Conservation (phyloP, 441 rosid genomes). For the Pelargonium fulgidum region DNA sequence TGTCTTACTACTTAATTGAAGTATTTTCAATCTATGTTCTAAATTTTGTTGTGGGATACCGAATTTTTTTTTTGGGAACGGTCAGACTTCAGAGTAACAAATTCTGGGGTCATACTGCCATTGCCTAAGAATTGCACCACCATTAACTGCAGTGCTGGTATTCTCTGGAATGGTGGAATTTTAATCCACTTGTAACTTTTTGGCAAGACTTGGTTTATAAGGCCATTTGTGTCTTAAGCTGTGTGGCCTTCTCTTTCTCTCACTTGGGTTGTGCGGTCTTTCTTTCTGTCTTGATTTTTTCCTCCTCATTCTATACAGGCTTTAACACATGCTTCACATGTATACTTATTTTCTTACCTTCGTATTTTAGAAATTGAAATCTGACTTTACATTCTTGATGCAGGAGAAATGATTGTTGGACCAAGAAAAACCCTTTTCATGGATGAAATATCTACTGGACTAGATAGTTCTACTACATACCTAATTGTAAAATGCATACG, state of each 20-base stretch:
- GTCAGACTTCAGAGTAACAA: background rate
- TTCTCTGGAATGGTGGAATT: background rate
- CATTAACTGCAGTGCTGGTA: background rate
- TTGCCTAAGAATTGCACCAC: background rate
- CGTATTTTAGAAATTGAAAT: no score
- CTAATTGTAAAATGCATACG: conserved; percentile 74
- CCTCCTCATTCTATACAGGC: background rate
- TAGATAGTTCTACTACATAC: conserved; percentile 86
- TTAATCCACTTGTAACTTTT: background rate
- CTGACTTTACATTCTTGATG: background rate
- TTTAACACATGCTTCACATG: no score
- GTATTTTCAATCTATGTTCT: background rate
- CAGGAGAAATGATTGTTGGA: conserved; percentile 96
- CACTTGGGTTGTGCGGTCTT: background rate
- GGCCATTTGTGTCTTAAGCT: background rate
- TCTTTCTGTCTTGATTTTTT: background rate
- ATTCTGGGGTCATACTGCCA: background rate
- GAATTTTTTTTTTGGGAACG: background rate
- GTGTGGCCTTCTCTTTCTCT: background rate
- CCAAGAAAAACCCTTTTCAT: conserved; percentile 82
- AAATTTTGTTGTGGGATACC: background rate
- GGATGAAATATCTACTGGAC: conserved; percentile 98
- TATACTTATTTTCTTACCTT: no score
- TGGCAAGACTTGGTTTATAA: background rate
- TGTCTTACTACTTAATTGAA: background rate